Evolutionary conservation across 768 basidiomycete genomes (phyloP), one percentile per base, ranked within the genome.

Genomic region (Leccinum subtestaceum): DNA sequence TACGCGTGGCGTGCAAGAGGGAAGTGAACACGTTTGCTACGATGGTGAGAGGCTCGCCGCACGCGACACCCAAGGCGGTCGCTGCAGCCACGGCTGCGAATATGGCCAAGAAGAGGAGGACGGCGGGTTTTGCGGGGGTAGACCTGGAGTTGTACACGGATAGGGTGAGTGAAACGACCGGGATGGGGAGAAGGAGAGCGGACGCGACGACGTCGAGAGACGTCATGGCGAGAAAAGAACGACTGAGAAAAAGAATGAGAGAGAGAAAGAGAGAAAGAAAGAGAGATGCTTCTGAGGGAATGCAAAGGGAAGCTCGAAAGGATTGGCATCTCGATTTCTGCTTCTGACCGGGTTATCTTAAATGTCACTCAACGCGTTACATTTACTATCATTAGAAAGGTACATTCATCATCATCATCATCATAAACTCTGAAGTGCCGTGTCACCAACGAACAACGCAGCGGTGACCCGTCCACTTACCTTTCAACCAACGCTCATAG

Each of bases 111-210:
- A 74, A 31, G n/a, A 63, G 15, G 46, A 70, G 51, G 15, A 62
- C 10, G 1, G 59, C 59, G 27, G 52, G 48, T 27, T 60, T 62
- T 12, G 34, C 12, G 5, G 59, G 53, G 3, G 52, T 54, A 51
- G 61, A 62, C 46, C 56, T 61, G 52, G 52, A 59, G 40, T 61
- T 62, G 55, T 56, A 63, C 19, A 47, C 15, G 2, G 54, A 55
- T 3, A 70, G 43, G 40, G 34, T 50, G 7, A 66, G 55, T 2
- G 71, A 66, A 31, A 73, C 6, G 54, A 68, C 25, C 3, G 69
- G 57, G 19, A 71, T 45, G 60, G 61, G 48, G 54, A 72, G 63
- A 55, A 70, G 65, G 48, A 73, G 69, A 55, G 63, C 62, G n/a
- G 69, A 32, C 8, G 59, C 58, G 57, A 74, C 57, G 61, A 67